Conservation (phyloP, 345 rosid genomes). For the Dimocarpus longan region DNA sequence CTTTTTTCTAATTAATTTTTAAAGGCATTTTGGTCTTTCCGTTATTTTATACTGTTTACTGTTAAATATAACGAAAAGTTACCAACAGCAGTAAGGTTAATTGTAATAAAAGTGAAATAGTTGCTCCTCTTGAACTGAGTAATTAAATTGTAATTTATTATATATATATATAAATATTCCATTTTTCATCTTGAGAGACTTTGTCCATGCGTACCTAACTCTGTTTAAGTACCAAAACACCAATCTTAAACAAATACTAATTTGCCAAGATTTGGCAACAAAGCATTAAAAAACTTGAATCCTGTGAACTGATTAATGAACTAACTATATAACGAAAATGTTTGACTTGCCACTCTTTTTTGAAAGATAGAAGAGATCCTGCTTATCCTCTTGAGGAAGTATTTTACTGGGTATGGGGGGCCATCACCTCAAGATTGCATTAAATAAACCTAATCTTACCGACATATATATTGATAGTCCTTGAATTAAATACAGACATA, state of each 20-base stretch:
- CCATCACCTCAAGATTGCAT: conserved; percentile 8
- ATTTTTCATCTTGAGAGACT: too few species aligned
- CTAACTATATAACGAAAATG: neutral
- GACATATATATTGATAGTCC: conserved; percentile 6
- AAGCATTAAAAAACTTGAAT: neutral
- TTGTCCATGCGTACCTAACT: neutral
- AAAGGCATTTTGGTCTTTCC: too few species aligned
- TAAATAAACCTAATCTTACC: neutral
- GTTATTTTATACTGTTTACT: too few species aligned
- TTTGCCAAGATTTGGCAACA: conserved; percentile 21
- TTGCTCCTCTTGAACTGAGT: too few species aligned
- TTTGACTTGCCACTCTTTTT: neutral
- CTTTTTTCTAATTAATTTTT: too few species aligned
- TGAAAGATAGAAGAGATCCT: neutral
- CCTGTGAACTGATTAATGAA: conserved; percentile 1
- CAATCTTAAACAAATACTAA: neutral
- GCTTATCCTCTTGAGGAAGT: neutral
- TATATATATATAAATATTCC: too few species aligned
- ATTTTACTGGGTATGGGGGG: neutral
- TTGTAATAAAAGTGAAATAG: too few species aligned
- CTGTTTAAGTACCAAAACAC: neutral
- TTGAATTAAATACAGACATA: neutral
- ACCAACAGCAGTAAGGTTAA: too few species aligned
- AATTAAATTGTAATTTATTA: too few species aligned
- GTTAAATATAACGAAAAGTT: too few species aligned